Percentiles rank a stretch among this genome's conserved stretches.
phyloP scores from a whole-genome alignment of 2,329 filamentous ascomycete genomes.

The Cryphonectria carpinicola region DNA sequence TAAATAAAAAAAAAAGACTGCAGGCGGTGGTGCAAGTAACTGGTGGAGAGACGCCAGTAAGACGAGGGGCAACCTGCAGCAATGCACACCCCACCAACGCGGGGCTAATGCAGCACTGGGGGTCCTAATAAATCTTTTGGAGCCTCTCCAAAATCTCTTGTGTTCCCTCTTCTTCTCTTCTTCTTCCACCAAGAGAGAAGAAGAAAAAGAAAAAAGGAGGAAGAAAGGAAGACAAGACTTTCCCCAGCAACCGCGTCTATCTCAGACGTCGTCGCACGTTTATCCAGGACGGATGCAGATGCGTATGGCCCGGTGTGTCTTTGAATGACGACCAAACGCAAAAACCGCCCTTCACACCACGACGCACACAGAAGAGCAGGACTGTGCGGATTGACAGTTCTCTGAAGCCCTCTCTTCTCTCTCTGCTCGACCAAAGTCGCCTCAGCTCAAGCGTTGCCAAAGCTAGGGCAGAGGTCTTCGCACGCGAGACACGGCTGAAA shows the following conservation, averaged over 20 bases:
- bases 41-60: not conserved
- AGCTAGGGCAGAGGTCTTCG: not conserved
- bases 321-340: not conserved
- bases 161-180: not conserved
- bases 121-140: not conserved
- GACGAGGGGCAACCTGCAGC: constrained; percentile 1
- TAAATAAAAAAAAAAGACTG: not conserved
- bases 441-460: not conserved
- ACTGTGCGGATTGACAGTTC: not conserved
- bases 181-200: not conserved
- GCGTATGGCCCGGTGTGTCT: not conserved
- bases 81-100: not conserved
- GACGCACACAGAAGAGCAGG: not conserved
- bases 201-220: not conserved
- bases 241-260: not conserved
- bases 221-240: not conserved
- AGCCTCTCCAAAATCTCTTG: not conserved
- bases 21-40: not conserved
- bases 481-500: not conserved
- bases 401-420: not conserved
- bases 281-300: not conserved
- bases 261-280: not conserved
- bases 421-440: not conserved
- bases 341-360: not conserved
- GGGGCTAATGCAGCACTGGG: not conserved